phyloP scores from a whole-genome alignment of 1,139 yeast species.

The Suhomyces yuchorum region DNA sequence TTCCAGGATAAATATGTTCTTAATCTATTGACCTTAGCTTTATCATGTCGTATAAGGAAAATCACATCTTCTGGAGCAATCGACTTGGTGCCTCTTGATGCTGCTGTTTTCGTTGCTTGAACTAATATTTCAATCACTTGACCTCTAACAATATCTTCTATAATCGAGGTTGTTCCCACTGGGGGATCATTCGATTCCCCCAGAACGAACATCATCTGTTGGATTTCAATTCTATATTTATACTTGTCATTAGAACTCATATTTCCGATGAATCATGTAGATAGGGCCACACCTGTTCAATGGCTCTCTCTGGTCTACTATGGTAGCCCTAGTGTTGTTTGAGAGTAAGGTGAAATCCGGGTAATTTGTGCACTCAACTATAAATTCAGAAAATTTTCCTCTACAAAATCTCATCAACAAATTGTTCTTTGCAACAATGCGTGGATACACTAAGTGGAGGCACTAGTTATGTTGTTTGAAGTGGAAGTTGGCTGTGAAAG shows the following conservation, averaged over 20 bases:
- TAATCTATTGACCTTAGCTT: conserved; percentile 88
- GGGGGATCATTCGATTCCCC: conserved; percentile 97
- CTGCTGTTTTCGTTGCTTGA: conserved; percentile 80
- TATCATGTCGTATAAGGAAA: conserved; percentile 88
- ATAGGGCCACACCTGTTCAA: not conserved
- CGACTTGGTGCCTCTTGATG: conserved; percentile 77
- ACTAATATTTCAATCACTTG: conserved; percentile 89
- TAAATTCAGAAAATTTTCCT: conserved; percentile 9
- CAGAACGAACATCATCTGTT: conserved; percentile 98
- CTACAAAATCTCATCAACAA: not conserved
- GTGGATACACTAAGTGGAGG: not conserved
- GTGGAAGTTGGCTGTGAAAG: conserved; percentile 9
- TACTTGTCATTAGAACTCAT: conserved; percentile 46
- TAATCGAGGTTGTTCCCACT: conserved; percentile 81
- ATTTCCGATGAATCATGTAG: not conserved
- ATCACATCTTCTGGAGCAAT: conserved; percentile 93
- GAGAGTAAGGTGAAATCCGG: conserved; percentile 13
- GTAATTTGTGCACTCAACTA: conserved; percentile 12
- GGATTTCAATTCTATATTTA: conserved; percentile 81
- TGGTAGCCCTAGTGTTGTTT: conserved; percentile 9
- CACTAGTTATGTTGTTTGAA: not conserved
- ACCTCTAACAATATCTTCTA: conserved; percentile 93
- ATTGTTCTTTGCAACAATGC: not conserved
- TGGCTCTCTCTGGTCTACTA: not conserved
- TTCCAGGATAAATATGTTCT: conserved; percentile 95